phyloP scores from a whole-genome alignment of 1,284 basidiomycete species.

The Wolfiporia cocos region DNA sequence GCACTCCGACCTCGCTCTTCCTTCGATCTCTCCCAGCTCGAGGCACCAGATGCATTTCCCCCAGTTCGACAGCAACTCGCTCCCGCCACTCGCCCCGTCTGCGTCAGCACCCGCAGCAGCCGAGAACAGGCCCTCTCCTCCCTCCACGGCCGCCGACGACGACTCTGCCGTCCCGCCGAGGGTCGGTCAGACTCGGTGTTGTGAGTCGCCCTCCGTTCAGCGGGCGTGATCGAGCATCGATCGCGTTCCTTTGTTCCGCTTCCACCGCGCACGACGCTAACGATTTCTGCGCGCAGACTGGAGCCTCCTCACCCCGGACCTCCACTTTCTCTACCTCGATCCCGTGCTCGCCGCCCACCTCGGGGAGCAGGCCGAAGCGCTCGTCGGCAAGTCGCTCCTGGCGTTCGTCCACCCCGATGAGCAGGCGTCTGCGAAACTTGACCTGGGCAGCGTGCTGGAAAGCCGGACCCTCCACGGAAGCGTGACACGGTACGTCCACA shows the following conservation, averaged over 20 bases:
- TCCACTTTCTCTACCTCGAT: slow-evolving; percentile 86
- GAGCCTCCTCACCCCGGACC: slow-evolving; percentile 65
- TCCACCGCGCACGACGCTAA: slow-evolving; percentile 16
- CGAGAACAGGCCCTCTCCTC: slow-evolving; percentile 6
- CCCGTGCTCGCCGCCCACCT: slow-evolving; percentile 80
- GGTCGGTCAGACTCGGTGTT: slow-evolving; percentile 67
- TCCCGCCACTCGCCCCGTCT: slow-evolving; percentile 13
- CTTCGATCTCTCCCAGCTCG: slow-evolving; percentile 10
- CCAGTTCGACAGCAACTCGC: slow-evolving; percentile 27
- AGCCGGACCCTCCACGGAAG: slow-evolving; percentile 84
- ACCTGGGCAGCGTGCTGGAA: slow-evolving; percentile 76
- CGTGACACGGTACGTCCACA: slow-evolving; percentile 70
- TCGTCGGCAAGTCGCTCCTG: slow-evolving; percentile 76
- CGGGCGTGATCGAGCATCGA: slow-evolving; percentile 29
- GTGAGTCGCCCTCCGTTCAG: slow-evolving; percentile 39
- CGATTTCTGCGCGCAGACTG: slow-evolving; percentile 48
- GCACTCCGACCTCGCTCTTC: slow-evolving; percentile 23
- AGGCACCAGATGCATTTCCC: slow-evolving; percentile 22
- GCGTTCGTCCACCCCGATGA: slow-evolving; percentile 91
- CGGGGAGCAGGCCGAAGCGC: slow-evolving; percentile 56
- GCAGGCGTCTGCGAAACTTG: slow-evolving; percentile 67
- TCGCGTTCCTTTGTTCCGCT: slow-evolving; percentile 22
- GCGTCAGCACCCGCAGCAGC: slow-evolving; percentile 15
- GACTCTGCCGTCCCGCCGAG: slow-evolving; percentile 37
- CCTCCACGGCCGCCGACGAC: slow-evolving; percentile 19